Conservation (phyloP, 768 basidiomycete genomes). For the Podaxis sp. region DNA sequence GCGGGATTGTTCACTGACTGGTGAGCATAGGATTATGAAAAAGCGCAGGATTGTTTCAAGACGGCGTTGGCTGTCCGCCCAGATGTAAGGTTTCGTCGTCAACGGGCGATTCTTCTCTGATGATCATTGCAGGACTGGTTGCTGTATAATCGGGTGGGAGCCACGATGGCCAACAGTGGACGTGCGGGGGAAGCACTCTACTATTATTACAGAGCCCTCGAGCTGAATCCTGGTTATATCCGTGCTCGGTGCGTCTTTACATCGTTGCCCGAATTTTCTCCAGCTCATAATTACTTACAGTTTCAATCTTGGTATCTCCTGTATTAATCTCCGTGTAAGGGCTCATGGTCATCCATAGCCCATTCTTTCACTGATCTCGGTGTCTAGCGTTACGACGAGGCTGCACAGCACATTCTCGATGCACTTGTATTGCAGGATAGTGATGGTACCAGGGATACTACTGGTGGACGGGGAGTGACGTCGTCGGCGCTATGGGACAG, state of each 20-base stretch:
- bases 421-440: constrained; percentile 87
- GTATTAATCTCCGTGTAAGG: constrained; percentile 79
- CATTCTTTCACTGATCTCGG: constrained; percentile 8
- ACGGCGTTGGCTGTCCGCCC: constrained; percentile 86
- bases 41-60: constrained; percentile 92
- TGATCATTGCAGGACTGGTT: constrained; percentile 70
- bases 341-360: constrained; percentile 12
- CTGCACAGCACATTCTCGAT: constrained; percentile 82
- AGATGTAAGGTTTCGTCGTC: constrained; percentile 47
- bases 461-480: constrained; percentile 63
- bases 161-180: constrained; percentile 90
- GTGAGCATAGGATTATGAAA: constrained; percentile 70
- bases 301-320: constrained; percentile 92
- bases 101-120: not conserved
- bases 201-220: constrained; percentile 84
- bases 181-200: constrained; percentile 75
- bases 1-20: not conserved
- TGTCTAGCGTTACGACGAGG: constrained; percentile 77
- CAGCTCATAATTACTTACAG: constrained; percentile 36
- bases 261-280: constrained; percentile 1
- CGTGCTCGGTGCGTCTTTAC: constrained; percentile 64
- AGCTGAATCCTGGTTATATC: constrained; percentile 87
- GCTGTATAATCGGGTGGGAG: constrained; percentile 91
- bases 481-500: constrained; percentile 86
- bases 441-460: constrained; percentile 60